Percentiles rank a stretch among this genome's conserved stretches.
These are phyloP conservation scores for Madurella fahalii DNA, from an alignment of 2,329 filamentous ascomycete species.

Conservation along the genomic window DNA sequence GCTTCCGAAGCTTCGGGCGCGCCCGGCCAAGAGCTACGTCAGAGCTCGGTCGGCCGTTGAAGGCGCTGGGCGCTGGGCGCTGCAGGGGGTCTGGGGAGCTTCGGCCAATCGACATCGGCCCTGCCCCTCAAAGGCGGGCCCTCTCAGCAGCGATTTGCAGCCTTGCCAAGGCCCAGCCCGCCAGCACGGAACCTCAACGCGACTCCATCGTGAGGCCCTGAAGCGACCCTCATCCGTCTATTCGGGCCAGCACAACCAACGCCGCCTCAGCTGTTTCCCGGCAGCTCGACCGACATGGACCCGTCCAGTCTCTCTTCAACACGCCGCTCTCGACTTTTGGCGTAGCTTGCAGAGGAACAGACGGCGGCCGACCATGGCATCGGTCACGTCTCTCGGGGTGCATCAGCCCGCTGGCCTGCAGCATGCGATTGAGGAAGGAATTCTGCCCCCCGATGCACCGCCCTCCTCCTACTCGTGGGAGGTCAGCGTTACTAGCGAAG, in stretches of 20 bases:
- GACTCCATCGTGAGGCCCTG: neutral
- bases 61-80: neutral
- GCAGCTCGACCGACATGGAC: slow-evolving; percentile 12
- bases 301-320: too few species aligned
- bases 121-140: slow-evolving; percentile 12
- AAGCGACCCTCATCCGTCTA: neutral
- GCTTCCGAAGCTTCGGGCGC: slow-evolving; percentile 15
- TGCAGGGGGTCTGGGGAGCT: slow-evolving; percentile 18
- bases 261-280: neutral
- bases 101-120: slow-evolving; percentile 20
- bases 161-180: too few species aligned
- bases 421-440: slow-evolving; percentile 76
- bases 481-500: slow-evolving; percentile 44
- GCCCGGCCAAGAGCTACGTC: slow-evolving; percentile 26
- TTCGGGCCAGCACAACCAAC: too few species aligned
- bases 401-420: slow-evolving; percentile 81
- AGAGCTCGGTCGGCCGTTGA: slow-evolving; percentile 21
- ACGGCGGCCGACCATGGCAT: slow-evolving; percentile 61
- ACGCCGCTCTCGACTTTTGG: neutral
- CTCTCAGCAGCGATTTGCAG: neutral
- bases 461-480: slow-evolving; percentile 72
- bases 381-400: slow-evolving; percentile 83
- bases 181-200: slow-evolving; percentile 11
- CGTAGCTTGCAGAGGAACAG: neutral
- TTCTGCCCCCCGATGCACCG: slow-evolving; percentile 65